phyloP scores from a whole-genome alignment of 2,329 filamentous ascomycete species.

The Dactylellina sp. region DNA sequence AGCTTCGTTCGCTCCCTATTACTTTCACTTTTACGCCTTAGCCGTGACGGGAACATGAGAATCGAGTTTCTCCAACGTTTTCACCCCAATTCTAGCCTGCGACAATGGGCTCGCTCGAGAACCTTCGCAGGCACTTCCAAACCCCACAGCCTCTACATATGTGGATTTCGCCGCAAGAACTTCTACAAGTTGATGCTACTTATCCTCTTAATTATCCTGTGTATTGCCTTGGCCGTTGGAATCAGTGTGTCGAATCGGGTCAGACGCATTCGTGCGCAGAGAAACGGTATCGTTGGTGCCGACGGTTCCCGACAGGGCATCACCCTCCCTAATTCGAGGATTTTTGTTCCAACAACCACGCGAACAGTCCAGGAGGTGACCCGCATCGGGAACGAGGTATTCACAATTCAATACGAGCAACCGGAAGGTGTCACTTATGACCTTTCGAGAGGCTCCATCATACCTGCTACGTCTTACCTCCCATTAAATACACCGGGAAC shows the following conservation, averaged over 20 bases:
- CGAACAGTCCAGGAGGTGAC: conserved; percentile 39
- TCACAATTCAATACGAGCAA: conserved; percentile 46
- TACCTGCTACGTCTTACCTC: conserved; percentile 44
- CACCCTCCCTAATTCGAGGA: conserved; percentile 31
- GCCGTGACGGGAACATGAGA: conserved; percentile 12
- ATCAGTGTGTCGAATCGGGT: conserved; percentile 56
- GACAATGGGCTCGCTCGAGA: conserved; percentile 58
- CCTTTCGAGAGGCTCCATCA: conserved; percentile 46
- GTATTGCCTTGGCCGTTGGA: conserved; percentile 51
- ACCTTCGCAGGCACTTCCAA: conserved; percentile 60
- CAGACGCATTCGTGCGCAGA: conserved; percentile 45
- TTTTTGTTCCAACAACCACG: conserved; percentile 45
- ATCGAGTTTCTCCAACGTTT: conserved; percentile 50
- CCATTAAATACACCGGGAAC: conserved; percentile 28
- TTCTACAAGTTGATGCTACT: conserved; percentile 58
- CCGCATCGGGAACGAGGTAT: conserved; percentile 21
- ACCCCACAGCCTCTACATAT: conserved; percentile 59
- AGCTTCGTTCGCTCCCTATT: not conserved
- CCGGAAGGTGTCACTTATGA: conserved; percentile 48
- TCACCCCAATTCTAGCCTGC: conserved; percentile 57
- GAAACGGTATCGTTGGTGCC: conserved; percentile 49
- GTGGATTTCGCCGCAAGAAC: conserved; percentile 59
- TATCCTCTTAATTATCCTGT: conserved; percentile 48
- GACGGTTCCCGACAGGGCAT: conserved; percentile 45
- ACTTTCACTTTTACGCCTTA: not conserved